Evolutionary conservation across 441 rosid species (phyloP).

Genomic region (Eruca vesicaria): DNA sequence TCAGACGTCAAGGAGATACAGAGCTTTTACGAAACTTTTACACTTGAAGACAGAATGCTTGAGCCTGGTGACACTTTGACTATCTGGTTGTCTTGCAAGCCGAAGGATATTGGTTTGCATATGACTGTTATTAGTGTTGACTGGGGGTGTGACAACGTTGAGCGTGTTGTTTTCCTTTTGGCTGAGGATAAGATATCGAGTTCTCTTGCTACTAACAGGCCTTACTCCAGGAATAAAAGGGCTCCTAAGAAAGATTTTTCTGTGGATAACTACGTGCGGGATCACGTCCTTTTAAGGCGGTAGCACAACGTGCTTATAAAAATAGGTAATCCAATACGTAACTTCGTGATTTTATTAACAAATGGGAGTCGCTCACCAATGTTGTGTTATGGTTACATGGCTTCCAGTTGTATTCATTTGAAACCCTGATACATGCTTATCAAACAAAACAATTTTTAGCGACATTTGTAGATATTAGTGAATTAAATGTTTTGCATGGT

Average conservation of each 20-base stretch:
- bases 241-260: constrained; percentile 48
- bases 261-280: constrained; percentile 44
- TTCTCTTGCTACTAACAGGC: constrained; percentile 45
- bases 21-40: constrained; percentile 40
- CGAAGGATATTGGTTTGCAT: constrained; percentile 54
- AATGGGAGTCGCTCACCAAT: constrained; percentile 92
- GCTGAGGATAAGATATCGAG: constrained; percentile 60
- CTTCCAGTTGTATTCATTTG: neutral
- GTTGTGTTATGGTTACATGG: constrained; percentile 20
- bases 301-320: neutral
- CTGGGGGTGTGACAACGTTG: constrained; percentile 41
- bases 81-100: constrained; percentile 61
- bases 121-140: constrained; percentile 51
- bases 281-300: constrained; percentile 41
- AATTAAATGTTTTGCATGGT: neutral
- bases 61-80: constrained; percentile 52
- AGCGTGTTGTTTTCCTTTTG: constrained; percentile 55
- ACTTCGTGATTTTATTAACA: constrained; percentile 88
- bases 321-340: constrained; percentile 84
- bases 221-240: constrained; percentile 46
- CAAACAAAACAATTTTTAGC: neutral
- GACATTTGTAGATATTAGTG: neutral
- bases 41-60: constrained; percentile 59
- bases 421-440: neutral
- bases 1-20: constrained; percentile 7